Conservation (phyloP, 495 filamentous ascomycete genomes). For the Penicillium canariense region DNA sequence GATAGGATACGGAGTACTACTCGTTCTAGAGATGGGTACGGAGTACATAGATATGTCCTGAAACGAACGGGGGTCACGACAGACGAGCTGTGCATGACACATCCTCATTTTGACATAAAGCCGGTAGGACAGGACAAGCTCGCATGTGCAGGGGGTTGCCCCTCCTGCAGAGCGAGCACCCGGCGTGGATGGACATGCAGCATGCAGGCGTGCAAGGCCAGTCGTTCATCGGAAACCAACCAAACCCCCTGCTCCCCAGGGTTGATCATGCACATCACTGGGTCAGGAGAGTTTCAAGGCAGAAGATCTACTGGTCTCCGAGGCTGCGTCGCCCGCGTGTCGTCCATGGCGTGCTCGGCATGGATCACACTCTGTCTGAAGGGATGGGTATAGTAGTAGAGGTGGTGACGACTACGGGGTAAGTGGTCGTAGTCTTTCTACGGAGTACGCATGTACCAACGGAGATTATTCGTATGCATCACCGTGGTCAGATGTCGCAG, state of each 20-base stretch:
- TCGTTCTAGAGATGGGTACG: too few species aligned
- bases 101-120: conserved; percentile 20
- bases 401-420: too few species aligned
- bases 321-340: conserved; percentile 10
- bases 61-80: not conserved
- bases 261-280: conserved; percentile 26
- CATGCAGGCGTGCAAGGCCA: conserved; percentile 6
- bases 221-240: not conserved
- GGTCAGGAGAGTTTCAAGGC: conserved; percentile 18
- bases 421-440: too few species aligned
- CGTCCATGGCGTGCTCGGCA: conserved; percentile 24
- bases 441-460: not conserved
- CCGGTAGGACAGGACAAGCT: conserved; percentile 1
- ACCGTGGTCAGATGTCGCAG: not conserved
- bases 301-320: conserved; percentile 17
- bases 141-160: conserved; percentile 1
- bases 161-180: not conserved
- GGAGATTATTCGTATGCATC: not conserved
- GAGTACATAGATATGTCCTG: not conserved
- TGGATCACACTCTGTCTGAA: conserved; percentile 1
- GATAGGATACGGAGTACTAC: too few species aligned
- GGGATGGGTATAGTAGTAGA: not conserved
- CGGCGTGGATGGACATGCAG: not conserved
- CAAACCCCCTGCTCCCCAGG: conserved; percentile 5
- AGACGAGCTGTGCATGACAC: conserved; percentile 19